phyloP scores from a whole-genome alignment of 352 stramenopile genomes.

The Blastocystis sp. region DNA sequence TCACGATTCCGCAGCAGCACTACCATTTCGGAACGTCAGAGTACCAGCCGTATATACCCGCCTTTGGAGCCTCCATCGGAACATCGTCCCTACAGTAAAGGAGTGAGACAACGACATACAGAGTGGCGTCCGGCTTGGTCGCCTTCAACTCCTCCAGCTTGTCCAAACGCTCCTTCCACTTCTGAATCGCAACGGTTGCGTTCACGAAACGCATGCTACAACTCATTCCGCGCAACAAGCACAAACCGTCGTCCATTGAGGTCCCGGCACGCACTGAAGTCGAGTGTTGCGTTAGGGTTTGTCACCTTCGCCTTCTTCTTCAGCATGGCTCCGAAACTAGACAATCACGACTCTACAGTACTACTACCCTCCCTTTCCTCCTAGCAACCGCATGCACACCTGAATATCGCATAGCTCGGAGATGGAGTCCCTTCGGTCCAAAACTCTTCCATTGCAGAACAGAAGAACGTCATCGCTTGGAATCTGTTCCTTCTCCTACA shows the following conservation, averaged over 20 bases:
- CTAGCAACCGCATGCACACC: constrained; percentile 14
- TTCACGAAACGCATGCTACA: constrained; percentile 63
- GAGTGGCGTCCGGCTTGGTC: constrained; percentile 5
- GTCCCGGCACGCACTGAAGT: constrained; percentile 69
- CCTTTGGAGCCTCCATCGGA: constrained; percentile 66
- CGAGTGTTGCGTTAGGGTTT: constrained; percentile 65
- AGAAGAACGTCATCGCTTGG: constrained; percentile 19
- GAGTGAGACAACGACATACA: not conserved
- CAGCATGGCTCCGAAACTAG: constrained; percentile 65
- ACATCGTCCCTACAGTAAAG: constrained; percentile 40
- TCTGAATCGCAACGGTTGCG: constrained; percentile 62
- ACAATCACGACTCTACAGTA: not conserved
- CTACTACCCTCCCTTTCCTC: constrained; percentile 68
- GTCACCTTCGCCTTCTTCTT: constrained; percentile 62
- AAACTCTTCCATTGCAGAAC: constrained; percentile 24
- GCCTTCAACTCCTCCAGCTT: constrained; percentile 72
- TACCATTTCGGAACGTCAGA: constrained; percentile 64
- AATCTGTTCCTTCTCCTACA: constrained; percentile 44
- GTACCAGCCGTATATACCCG: constrained; percentile 67
- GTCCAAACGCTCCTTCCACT: constrained; percentile 68
- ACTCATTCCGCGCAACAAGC: not conserved
- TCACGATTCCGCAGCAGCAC: not conserved
- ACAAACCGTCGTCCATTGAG: constrained; percentile 58
- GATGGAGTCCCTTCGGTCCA: not conserved
- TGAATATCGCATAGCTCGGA: not conserved